A percentile compares a stretch with the other conserved stretches of the same genome.
phyloP scores from a whole-genome alignment of 768 basidiomycete species.

The Amanita rubescens region DNA sequence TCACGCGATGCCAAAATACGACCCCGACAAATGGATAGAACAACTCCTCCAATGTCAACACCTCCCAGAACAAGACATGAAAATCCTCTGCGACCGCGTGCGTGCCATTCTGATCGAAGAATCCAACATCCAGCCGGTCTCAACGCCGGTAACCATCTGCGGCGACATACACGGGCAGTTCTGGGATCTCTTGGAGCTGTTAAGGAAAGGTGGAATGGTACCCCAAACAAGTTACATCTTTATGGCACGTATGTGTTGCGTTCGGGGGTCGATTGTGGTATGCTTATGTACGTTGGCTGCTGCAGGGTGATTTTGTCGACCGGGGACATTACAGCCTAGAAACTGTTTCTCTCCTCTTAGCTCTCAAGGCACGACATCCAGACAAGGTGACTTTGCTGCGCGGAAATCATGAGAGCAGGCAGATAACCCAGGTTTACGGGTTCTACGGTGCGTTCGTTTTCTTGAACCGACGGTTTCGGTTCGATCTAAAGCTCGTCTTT shows the following conservation, averaged over 20 bases:
- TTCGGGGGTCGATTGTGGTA: constrained; percentile 15
- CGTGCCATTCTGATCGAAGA: constrained; percentile 90
- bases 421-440: constrained; percentile 98
- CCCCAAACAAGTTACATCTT: constrained; percentile 92
- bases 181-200: constrained; percentile 90
- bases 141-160: constrained; percentile 89
- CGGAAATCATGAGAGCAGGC: constrained; percentile 94
- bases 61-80: constrained; percentile 90
- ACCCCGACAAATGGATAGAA: constrained; percentile 78
- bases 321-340: constrained; percentile 94
- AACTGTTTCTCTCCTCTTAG: constrained; percentile 84
- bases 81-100: constrained; percentile 84
- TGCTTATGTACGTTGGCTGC: constrained; percentile 10
- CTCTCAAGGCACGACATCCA: constrained; percentile 89
- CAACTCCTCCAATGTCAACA: constrained; percentile 83
- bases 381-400: constrained; percentile 87
- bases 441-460: constrained; percentile 75
- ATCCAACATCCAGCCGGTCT: constrained; percentile 95
- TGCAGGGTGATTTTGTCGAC: constrained; percentile 95
- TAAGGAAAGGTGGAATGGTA: constrained; percentile 78
- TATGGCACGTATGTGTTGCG: constrained; percentile 69
- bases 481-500: not conserved
- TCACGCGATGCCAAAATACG: constrained; percentile 8
- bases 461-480: not conserved
- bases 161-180: constrained; percentile 98